Percentiles rank a stretch among this genome's conserved stretches.
Conservation (phyloP, 345 rosid species). For the Carallia brachiata region DNA sequence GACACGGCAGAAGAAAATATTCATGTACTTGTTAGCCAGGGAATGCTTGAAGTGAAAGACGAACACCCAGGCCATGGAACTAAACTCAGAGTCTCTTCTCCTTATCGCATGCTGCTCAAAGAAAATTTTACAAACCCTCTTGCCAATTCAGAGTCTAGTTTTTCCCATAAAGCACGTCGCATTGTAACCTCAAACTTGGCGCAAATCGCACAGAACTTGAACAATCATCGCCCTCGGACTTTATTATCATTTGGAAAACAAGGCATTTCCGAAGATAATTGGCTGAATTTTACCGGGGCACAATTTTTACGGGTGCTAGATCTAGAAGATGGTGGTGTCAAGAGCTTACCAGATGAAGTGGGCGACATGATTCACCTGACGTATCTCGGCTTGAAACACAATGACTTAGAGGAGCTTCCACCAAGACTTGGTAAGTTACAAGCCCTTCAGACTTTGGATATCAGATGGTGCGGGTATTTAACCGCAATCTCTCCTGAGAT, state of each 20-base stretch:
- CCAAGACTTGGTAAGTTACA: slow-evolving; percentile 21
- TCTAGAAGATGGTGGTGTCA: slow-evolving; percentile 30
- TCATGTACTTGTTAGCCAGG: slow-evolving; percentile 27
- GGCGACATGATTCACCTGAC: slow-evolving; percentile 40
- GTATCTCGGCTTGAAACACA: slow-evolving; percentile 37
- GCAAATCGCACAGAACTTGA: slow-evolving; percentile 11
- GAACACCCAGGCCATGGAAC: slow-evolving; percentile 14
- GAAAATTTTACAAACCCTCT: slow-evolving; percentile 11
- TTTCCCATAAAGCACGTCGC: slow-evolving; percentile 14
- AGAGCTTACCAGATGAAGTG: slow-evolving; percentile 34
- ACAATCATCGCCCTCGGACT: slow-evolving; percentile 23
- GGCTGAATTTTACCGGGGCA: slow-evolving; percentile 31
- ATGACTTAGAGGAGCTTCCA: slow-evolving; percentile 30
- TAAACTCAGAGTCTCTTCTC: slow-evolving; percentile 16
- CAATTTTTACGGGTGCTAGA: slow-evolving; percentile 33
- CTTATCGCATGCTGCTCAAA: slow-evolving; percentile 11
- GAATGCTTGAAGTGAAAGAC: slow-evolving; percentile 28
- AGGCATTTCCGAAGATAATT: slow-evolving; percentile 26
- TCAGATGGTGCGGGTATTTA: slow-evolving; percentile 34
- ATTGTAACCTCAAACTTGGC: slow-evolving; percentile 24
- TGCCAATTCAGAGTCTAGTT: slow-evolving; percentile 14
- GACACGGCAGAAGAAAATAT: slow-evolving; percentile 36
- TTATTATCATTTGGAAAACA: slow-evolving; percentile 33
- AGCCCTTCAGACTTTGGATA: slow-evolving; percentile 32
- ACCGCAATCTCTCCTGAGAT: slow-evolving; percentile 20